A percentile compares a stretch with the other conserved stretches of the same genome.
Evolutionary conservation across 148 eudicot genomes (phyloP).

Genomic region (Heliosperma pusillum): DNA sequence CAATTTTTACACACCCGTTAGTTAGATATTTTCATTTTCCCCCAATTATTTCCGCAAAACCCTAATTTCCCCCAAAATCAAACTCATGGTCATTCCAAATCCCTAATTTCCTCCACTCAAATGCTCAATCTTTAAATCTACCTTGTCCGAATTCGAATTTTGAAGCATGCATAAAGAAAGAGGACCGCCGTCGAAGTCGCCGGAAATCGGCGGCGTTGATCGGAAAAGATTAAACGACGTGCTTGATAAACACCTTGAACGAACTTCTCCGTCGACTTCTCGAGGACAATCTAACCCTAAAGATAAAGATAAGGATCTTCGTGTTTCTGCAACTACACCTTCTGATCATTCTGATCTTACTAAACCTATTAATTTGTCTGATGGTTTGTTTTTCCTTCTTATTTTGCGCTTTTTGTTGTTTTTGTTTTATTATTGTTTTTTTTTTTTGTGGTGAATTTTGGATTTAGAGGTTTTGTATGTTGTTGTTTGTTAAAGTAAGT

Average conservation of each 20-base stretch:
- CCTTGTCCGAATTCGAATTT: background rate
- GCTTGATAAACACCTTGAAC: conserved; percentile 65
- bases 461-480: background rate
- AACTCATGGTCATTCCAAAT: conserved; percentile 11
- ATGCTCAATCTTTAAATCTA: background rate
- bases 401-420: background rate
- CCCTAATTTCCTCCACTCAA: background rate
- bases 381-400: conserved; percentile 44
- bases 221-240: conserved; percentile 76
- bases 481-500: background rate
- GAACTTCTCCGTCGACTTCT: conserved; percentile 59
- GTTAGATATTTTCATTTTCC: background rate
- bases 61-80: conserved; percentile 1
- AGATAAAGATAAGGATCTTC: conserved; percentile 40
- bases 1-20: background rate
- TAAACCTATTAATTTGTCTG: conserved; percentile 48
- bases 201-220: conserved; percentile 60
- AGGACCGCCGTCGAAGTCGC: conserved; percentile 24
- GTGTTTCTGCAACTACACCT: conserved; percentile 31
- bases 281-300: conserved; percentile 29
- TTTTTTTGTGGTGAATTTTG: background rate
- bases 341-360: conserved; percentile 36
- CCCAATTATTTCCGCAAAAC: background rate
- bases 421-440: too few species aligned
- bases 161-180: conserved; percentile 23